These are phyloP conservation scores for Malassezia obtusa DNA, from an alignment of 1,284 basidiomycete genomes.

Conservation along the genomic window DNA sequence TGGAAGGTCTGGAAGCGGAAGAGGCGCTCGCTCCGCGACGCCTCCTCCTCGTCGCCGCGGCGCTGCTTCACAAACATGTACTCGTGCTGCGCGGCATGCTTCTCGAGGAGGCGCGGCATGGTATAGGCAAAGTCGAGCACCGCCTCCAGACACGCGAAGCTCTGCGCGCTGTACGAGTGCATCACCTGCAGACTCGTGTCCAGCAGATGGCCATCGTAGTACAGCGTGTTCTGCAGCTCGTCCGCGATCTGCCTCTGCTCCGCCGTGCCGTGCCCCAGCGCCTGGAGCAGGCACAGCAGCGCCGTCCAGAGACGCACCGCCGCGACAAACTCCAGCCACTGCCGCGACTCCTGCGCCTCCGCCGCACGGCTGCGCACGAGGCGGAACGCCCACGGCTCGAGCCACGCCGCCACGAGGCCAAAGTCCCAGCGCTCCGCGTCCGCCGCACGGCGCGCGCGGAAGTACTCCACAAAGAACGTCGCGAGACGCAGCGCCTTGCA, in stretches of 20 bases:
- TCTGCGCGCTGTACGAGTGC: conserved; percentile 36
- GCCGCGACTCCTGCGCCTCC: conserved; percentile 26
- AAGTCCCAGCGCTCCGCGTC: conserved; percentile 23
- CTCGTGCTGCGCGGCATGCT: conserved; percentile 33
- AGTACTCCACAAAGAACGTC: conserved; percentile 44
- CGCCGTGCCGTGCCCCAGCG: conserved; percentile 28
- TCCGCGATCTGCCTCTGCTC: conserved; percentile 33
- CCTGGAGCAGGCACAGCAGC: conserved; percentile 38
- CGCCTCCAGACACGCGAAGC: conserved; percentile 38
- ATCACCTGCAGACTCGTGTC: conserved; percentile 32
- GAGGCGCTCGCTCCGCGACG: conserved; percentile 25
- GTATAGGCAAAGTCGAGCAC: conserved; percentile 36
- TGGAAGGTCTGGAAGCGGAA: conserved; percentile 44
- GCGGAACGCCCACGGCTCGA: conserved; percentile 43
- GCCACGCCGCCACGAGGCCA: conserved; percentile 31
- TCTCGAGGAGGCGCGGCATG: conserved; percentile 43
- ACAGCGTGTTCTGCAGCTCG: conserved; percentile 38
- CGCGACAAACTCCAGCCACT: conserved; percentile 44
- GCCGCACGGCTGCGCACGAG: conserved; percentile 35
- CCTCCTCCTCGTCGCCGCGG: conserved; percentile 16
- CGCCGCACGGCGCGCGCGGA: conserved; percentile 24
- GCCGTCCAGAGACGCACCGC: conserved; percentile 40
- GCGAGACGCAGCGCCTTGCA: conserved; percentile 38
- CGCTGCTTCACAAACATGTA: conserved; percentile 40
- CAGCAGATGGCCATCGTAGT: conserved; percentile 40